Evolutionary conservation across 768 basidiomycete genomes (phyloP).

Genomic region (Strobilomyces dryophilus): DNA sequence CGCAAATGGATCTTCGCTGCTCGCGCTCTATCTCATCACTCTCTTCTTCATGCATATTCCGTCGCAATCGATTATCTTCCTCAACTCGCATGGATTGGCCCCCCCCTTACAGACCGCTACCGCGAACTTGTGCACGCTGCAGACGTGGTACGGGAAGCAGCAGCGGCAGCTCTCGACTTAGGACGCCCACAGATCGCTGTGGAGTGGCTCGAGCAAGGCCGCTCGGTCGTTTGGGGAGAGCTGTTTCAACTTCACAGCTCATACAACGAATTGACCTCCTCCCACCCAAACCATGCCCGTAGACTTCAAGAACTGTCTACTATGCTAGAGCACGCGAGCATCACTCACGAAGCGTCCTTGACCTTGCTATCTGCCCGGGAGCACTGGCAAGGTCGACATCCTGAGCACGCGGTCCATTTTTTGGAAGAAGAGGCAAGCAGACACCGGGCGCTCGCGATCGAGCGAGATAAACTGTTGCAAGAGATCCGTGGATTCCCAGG

Average conservation of each 20-base stretch:
- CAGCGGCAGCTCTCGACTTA: slow-evolving; percentile 2
- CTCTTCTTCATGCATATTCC: slow-evolving; percentile 19
- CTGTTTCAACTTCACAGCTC: slow-evolving; percentile 11
- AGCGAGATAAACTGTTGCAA: neutral
- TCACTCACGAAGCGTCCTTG: neutral
- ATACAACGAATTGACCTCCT: neutral
- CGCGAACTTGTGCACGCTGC: neutral
- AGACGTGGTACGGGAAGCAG: slow-evolving; percentile 6
- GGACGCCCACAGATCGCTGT: neutral
- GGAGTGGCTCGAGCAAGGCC: slow-evolving; percentile 20
- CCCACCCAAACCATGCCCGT: slow-evolving; percentile 1
- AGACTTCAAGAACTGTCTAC: neutral
- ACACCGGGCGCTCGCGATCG: slow-evolving; percentile 5
- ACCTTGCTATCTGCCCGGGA: neutral
- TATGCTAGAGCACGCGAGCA: neutral
- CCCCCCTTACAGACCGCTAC: neutral
- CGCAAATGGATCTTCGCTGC: slow-evolving; percentile 2
- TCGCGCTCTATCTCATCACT: neutral
- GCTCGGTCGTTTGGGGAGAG: slow-evolving; percentile 12
- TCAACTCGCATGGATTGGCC: neutral
- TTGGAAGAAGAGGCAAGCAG: neutral
- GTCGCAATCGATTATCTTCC: slow-evolving; percentile 17
- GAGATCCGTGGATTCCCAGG: neutral
- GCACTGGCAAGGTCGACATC: no score
- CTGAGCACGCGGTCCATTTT: neutral